Base-by-base conservation (phyloP, 2,329 filamentous ascomycete genomes). In the Talaromyces marneffei region DNA sequence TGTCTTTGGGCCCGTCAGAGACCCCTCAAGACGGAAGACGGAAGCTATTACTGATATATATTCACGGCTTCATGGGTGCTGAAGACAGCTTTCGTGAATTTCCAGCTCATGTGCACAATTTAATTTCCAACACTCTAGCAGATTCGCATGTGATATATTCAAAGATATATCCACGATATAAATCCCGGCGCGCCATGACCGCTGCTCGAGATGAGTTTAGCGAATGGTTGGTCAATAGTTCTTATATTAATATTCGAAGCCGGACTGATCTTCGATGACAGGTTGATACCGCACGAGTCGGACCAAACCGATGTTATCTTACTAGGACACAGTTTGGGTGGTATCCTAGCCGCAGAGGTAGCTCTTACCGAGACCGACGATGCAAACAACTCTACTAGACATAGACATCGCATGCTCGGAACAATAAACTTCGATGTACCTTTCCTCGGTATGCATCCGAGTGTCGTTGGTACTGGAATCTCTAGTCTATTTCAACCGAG, bases 11-110 rank as follows among this genome's bases (percentile, higher is more conserved):
- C 5, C 58, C 57, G 23, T 29, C 37, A 23, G 37, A 27, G 10
- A 42, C 16, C 12, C 33, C 39, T n/a, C n/a, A n/a, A 29, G 61
- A 61, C 52, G 58, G 61, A 33, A 39, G 61, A 50, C 77, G 85
- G 55, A 82, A 80, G 27, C 79, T 97, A 25, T 81, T 97, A 1
- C 72, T 96, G 23, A 79, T 96, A 58, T 96, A 92, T 72, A 86
- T 96, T 60, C 92, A 96, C 77, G 92, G 92, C 63, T 96, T 95
- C 76, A 88, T 94, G 82, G 92, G 92, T 57, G 88, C 90, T 63
- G 90, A 94, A 73, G 88, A 89, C 33, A 95, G 90, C 62, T 97
- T 97, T 71, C 85, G 87, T 64, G 90, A 88, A 48, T 96, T 97
- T 68, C 92, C 92, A 0, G 89, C 89, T 7, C 91, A 96, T 76